Conservation (phyloP, 2,329 filamentous ascomycete species). For the Simplicillium sp. region DNA sequence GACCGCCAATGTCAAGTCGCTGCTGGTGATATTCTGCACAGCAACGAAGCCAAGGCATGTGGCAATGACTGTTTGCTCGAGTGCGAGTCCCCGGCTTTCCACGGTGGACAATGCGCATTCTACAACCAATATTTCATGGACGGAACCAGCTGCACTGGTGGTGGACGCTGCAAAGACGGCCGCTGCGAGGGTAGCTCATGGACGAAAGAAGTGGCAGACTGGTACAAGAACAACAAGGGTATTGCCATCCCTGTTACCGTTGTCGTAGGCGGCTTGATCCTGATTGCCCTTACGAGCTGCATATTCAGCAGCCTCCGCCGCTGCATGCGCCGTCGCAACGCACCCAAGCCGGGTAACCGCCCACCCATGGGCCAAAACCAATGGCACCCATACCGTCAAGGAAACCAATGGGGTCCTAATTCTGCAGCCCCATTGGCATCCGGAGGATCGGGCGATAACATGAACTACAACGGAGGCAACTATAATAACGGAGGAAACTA, state of each 20-base stretch:
- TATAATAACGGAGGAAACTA: too few relatives aligned
- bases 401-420: neutral
- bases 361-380: constrained; percentile 9
- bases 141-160: constrained; percentile 74
- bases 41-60: constrained; percentile 75
- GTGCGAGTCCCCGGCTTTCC: constrained; percentile 64
- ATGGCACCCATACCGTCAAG: constrained; percentile 10
- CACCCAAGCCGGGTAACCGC: constrained; percentile 13
- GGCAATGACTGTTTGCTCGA: constrained; percentile 63
- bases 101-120: constrained; percentile 55
- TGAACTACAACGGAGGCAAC: too few relatives aligned
- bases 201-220: constrained; percentile 60
- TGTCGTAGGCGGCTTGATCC: constrained; percentile 62
- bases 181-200: constrained; percentile 63
- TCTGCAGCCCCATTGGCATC: neutral
- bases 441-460: too few relatives aligned
- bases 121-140: constrained; percentile 91
- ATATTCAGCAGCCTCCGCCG: constrained; percentile 37
- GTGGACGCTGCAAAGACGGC: constrained; percentile 72
- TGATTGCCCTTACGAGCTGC: constrained; percentile 62
- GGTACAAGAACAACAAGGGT: constrained; percentile 67
- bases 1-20: constrained; percentile 81
- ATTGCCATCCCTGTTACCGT: constrained; percentile 73
- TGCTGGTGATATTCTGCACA: constrained; percentile 64
- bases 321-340: constrained; percentile 10